A percentile compares a stretch with the other conserved stretches of the same genome.
These are phyloP conservation scores for Jaapia argillacea DNA, from an alignment of 768 basidiomycete genomes.

Conservation along the genomic window DNA sequence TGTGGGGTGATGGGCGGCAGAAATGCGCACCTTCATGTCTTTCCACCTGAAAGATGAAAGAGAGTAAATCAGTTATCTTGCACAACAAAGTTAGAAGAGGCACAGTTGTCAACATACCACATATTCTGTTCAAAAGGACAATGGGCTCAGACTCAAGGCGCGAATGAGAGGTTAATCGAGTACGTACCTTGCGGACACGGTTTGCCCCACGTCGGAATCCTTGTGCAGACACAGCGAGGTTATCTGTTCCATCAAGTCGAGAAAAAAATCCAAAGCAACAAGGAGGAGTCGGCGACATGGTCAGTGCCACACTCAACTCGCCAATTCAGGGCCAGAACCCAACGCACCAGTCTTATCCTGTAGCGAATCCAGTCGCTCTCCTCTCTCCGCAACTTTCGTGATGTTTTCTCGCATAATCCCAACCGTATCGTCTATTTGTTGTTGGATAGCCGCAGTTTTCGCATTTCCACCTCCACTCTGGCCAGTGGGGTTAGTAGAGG, in stretches of 20 bases:
- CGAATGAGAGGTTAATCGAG: too few relatives aligned
- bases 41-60: constrained; percentile 68
- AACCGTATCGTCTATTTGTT: constrained; percentile 96
- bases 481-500: constrained; percentile 38
- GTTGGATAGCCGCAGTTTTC: constrained; percentile 92
- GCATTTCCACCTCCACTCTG: constrained; percentile 47
- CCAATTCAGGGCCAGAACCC: too few relatives aligned
- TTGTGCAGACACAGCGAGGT: constrained; percentile 96
- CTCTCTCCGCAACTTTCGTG: constrained; percentile 89
- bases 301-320: too few relatives aligned
- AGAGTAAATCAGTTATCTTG: constrained; percentile 3
- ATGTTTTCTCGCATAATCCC: constrained; percentile 99
- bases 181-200: constrained; percentile 86
- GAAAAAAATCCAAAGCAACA: too few relatives aligned
- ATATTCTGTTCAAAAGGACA: constrained; percentile 68
- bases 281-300: too few relatives aligned
- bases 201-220: constrained; percentile 97
- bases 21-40: constrained; percentile 76
- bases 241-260: constrained; percentile 65
- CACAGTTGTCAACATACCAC: constrained; percentile 62
- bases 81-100: not conserved
- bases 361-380: constrained; percentile 85
- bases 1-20: constrained; percentile 6
- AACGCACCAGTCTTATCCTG: constrained; percentile 96
- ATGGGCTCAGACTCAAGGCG: too few relatives aligned